These are phyloP conservation scores for Neonectria hederae DNA, from an alignment of 2,329 filamentous ascomycete genomes.

Conservation along the genomic window DNA sequence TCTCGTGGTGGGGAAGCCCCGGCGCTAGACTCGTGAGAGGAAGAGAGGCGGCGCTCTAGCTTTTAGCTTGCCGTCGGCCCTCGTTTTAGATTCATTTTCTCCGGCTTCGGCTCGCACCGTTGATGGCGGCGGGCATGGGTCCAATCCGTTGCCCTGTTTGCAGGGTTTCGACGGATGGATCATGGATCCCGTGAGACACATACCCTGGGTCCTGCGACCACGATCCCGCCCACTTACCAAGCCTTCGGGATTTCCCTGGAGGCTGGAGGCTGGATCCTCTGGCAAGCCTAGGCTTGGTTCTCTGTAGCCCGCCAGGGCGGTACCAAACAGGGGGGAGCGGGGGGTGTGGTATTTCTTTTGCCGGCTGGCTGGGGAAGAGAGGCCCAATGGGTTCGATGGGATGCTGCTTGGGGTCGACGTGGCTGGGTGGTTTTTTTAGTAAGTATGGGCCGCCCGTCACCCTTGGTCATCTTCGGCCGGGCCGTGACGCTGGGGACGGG, in stretches of 20 bases:
- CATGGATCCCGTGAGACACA: neutral
- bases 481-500: neutral
- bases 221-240: slow-evolving; percentile 43
- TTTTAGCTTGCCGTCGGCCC: slow-evolving; percentile 42
- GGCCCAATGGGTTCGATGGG: slow-evolving; percentile 1
- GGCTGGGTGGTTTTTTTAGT: neutral
- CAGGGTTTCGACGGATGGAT: neutral
- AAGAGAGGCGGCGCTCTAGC: slow-evolving; percentile 29
- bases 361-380: no score
- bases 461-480: neutral
- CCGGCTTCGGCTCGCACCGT: slow-evolving; percentile 52
- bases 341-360: neutral
- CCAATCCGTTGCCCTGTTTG: slow-evolving; percentile 32
- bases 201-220: slow-evolving; percentile 27
- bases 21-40: slow-evolving; percentile 36
- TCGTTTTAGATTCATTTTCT: slow-evolving; percentile 46
- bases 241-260: slow-evolving; percentile 38
- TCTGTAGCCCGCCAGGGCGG: slow-evolving; percentile 32
- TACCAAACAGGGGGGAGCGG: slow-evolving; percentile 23
- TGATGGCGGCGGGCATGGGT: slow-evolving; percentile 46
- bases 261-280: slow-evolving; percentile 28
- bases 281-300: slow-evolving; percentile 12
- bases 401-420: neutral
- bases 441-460: neutral
- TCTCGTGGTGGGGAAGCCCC: slow-evolving; percentile 31